These are phyloP conservation scores for Ceratocystis variospora DNA, from an alignment of 2,329 filamentous ascomycete species.

Conservation along the genomic window DNA sequence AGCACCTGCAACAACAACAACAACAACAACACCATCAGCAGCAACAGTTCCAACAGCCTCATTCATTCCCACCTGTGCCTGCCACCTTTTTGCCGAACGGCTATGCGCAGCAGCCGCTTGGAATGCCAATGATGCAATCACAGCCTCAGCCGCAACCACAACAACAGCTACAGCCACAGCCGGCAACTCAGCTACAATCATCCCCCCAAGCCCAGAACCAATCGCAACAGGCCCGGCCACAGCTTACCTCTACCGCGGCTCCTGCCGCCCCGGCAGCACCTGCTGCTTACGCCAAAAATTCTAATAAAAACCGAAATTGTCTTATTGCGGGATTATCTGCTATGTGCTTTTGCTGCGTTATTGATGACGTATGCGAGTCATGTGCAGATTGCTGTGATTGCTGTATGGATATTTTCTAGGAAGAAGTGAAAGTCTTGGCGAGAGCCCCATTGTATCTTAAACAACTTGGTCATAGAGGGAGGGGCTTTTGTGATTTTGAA, in stretches of 20 bases:
- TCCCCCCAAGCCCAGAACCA: background rate
- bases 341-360: conserved; percentile 38
- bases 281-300: background rate
- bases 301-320: conserved; percentile 28
- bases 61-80: background rate
- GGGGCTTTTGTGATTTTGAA: background rate
- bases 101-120: background rate
- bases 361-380: conserved; percentile 38
- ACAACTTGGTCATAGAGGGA: too few species aligned
- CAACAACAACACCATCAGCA: background rate
- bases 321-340: conserved; percentile 29
- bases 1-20: background rate
- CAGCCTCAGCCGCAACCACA: conserved; percentile 7
- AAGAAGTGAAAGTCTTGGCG: background rate
- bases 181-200: background rate
- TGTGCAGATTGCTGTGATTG: conserved; percentile 34
- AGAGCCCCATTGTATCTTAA: too few species aligned
- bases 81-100: background rate
- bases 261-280: background rate
- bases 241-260: background rate
- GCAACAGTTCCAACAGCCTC: background rate
- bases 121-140: background rate
- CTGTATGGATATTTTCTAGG: conserved; percentile 23
- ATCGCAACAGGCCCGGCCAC: background rate
- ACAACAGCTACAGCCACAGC: conserved; percentile 4